These are phyloP conservation scores for Colletotrichum tofieldiae DNA, from an alignment of 2,329 filamentous ascomycete genomes.

Conservation along the genomic window DNA sequence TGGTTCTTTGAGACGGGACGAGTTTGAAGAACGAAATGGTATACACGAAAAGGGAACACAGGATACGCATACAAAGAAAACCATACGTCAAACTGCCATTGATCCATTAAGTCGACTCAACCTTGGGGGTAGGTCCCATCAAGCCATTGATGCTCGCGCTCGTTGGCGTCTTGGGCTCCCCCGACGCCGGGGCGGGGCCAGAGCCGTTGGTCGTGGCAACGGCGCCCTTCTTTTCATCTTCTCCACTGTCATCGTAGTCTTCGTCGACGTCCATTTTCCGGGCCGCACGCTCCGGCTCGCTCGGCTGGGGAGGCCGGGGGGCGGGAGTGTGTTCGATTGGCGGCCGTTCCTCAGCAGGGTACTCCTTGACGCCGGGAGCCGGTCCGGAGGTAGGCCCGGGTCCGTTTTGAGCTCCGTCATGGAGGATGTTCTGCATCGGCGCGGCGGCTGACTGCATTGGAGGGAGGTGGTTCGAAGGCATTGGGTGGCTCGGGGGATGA, in stretches of 20 bases:
- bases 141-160: constrained; percentile 65
- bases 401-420: constrained; percentile 60
- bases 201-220: constrained; percentile 57
- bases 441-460: constrained; percentile 75
- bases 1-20: constrained; percentile 20
- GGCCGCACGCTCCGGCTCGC: constrained; percentile 86
- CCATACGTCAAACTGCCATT: constrained; percentile 31
- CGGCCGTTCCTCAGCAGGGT: constrained; percentile 71
- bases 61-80: constrained; percentile 39
- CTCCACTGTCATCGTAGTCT: constrained; percentile 95
- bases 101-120: constrained; percentile 55
- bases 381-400: constrained; percentile 57
- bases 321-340: constrained; percentile 63
- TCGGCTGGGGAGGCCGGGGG: constrained; percentile 66
- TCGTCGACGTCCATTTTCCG: constrained; percentile 98
- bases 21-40: constrained; percentile 42
- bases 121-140: constrained; percentile 62
- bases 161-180: constrained; percentile 69
- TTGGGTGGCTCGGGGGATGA: constrained; percentile 77
- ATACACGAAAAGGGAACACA: constrained; percentile 43
- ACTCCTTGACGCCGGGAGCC: constrained; percentile 64
- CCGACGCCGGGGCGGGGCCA: constrained; percentile 63
- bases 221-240: constrained; percentile 81
- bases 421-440: constrained; percentile 67
- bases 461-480: constrained; percentile 70